Evolutionary conservation across 1,284 basidiomycete genomes (phyloP).

Genomic region (Malassezia obtusa): DNA sequence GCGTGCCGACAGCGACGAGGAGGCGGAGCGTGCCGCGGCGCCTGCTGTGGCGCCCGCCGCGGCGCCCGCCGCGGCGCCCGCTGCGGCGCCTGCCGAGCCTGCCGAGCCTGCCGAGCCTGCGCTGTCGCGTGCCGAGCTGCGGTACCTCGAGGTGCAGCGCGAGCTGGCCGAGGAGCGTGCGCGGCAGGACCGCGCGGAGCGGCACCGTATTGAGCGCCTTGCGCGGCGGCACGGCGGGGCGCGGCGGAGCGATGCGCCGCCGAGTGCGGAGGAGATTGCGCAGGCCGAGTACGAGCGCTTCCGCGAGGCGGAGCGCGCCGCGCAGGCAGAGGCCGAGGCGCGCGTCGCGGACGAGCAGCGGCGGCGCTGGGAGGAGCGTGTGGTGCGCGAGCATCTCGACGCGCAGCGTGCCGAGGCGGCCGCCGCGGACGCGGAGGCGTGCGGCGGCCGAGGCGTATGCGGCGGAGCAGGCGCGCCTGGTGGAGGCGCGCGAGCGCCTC

Average conservation of each 20-base stretch:
- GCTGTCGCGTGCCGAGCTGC: slow-evolving; percentile 1
- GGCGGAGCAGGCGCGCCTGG: not conserved
- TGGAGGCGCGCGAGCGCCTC: not conserved
- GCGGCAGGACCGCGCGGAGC: slow-evolving; percentile 8
- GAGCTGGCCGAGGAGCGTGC: slow-evolving; percentile 9
- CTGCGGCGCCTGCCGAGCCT: not conserved
- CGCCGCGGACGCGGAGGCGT: too few species aligned
- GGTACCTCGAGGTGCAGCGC: slow-evolving; percentile 5
- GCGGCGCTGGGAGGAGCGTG: not conserved
- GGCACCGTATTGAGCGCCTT: not conserved
- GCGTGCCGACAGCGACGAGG: not conserved
- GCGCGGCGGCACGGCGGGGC: not conserved
- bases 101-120: not conserved
- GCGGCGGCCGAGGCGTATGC: not conserved
- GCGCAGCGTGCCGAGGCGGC: not conserved
- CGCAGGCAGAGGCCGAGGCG: not conserved
- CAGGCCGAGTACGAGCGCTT: slow-evolving; percentile 1
- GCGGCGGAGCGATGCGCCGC: not conserved
- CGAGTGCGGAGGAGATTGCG: not conserved
- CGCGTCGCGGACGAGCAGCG: not conserved
- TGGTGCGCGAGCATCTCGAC: not conserved
- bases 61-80: not conserved
- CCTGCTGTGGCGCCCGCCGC: not conserved
- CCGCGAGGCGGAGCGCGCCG: not conserved
- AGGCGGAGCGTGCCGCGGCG: not conserved